phyloP scores from a whole-genome alignment of 2,329 filamentous ascomycete species.

The Botrytis hyacinthi region DNA sequence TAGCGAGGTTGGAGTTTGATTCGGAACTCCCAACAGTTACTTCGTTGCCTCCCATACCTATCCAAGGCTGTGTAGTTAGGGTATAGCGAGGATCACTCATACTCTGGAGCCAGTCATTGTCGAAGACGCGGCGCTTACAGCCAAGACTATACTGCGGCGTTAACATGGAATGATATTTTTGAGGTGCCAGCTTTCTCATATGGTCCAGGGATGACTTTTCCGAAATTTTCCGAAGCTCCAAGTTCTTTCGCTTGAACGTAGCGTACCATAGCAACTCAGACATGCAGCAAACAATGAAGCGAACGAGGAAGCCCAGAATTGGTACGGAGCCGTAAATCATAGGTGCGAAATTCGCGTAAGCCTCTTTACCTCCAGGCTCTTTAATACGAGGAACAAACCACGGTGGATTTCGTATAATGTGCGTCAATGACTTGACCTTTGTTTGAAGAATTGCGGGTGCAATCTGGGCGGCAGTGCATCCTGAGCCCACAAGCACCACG shows the following conservation, averaged over 20 bases:
- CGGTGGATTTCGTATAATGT: not conserved
- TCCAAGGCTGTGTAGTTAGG: constrained; percentile 52
- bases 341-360: not conserved
- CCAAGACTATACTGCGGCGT: constrained; percentile 56
- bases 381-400: not conserved
- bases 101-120: constrained; percentile 50
- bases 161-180: constrained; percentile 56
- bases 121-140: constrained; percentile 56
- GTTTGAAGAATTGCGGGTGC: not conserved
- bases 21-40: not conserved
- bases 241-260: not conserved
- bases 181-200: constrained; percentile 44
- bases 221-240: not conserved
- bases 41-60: constrained; percentile 22
- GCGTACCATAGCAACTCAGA: not conserved
- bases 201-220: not conserved
- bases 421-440: not conserved
- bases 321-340: not conserved
- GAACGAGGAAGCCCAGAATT: not conserved
- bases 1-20: not conserved
- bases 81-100: constrained; percentile 50
- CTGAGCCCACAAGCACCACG: not conserved
- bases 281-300: not conserved
- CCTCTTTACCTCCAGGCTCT: not conserved
- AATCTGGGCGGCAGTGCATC: not conserved